Evolutionary conservation across 129 eudicot genomes (phyloP), one percentile per base, ranked within the genome.

Genomic region (Dittrichia graveolens): DNA sequence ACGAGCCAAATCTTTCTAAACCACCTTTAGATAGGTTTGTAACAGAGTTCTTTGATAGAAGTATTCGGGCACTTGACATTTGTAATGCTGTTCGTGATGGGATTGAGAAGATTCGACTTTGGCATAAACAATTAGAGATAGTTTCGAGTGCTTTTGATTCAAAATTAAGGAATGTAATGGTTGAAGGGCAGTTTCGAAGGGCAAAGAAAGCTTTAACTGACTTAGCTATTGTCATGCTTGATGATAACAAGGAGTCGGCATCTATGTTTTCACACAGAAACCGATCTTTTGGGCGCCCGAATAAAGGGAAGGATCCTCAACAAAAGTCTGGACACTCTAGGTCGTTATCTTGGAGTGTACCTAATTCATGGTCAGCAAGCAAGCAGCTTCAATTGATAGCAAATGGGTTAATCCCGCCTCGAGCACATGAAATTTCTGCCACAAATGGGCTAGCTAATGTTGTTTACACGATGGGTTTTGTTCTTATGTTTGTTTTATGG

Each of bases 281-380:
- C 85, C 83, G 96, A 15, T 88, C 95, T 40, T 88, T 91, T 58
- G 91, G 86, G 42, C 95, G 94, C 35, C 81, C 75, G 2, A 77
- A 76, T 47, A 87, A 88, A 74, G 75, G 72, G 53, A 91, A 85
- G 82, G 88, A 91, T 14, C 50, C 67, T 71, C 82, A 71, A 40
- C 77, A 52, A 3, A 79, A 76, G 5, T 12, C 87, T 5, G 96
- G 96, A 0, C 97, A 91, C 64, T 78, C 97, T 5, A 67, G 87
- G 60, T 92, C 97, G 6, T 81, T 86, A 31, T 92, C 97, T 37
- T 92, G 97, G 97, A 92, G 97, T 71, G 97, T 92, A 15, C 85
- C 97, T 3, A 85, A 81, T 13, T 63, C 87, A 47, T 92, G 97
- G 97, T 92, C 97, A 11, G 97, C 97, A 15, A 68, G 94, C n/a